Base-by-base conservation (phyloP, 2,329 filamentous ascomycete genomes). In the Periconia macrospinosa region DNA sequence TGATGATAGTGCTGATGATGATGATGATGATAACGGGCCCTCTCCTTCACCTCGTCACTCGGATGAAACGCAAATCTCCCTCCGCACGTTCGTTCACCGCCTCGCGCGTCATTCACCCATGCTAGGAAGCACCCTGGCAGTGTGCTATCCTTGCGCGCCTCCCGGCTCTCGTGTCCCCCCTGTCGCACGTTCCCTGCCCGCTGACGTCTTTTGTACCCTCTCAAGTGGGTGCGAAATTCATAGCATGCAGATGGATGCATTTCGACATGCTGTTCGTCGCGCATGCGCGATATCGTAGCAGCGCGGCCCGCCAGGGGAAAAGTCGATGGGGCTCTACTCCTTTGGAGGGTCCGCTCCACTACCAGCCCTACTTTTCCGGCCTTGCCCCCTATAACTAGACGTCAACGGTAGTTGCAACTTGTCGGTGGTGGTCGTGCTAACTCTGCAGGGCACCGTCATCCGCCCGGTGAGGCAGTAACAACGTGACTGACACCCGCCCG, bases 81-180 rank as follows among this genome's bases (percentile, higher is more conserved):
- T 53, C 43, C 43, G 33, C 33, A 48, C 51, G 58, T 46, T 41
- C 45, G 52, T 52, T 55, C 55, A 57, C 59, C 59, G 59, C 59
- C 53, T 54, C 52, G 43, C 43, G 52, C 53, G 55, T 59, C 59
- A 60, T 60, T 56, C 53, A 27, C 23, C 23, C 23, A 27, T 5
- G 52, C 50, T 50, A 50, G 30, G 30, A 49, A 47, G 56, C 23
- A 27, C 23, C 23, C 23, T 27, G 8, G 23, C 23, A 8, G 5
- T 5, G 8, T 8, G 23, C 5, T 8, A 27, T 8, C 23, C 23
- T 27, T 27, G 23, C 8, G 33, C 33, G 33, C 33, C 44, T 49
- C 49, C 43, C 55, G 55, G 41, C 46, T 53, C 53, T 41, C 53
- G 55, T 52, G 41, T 48, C 40, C 52, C 52, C 33, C 33, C 19